Evolutionary conservation across 108 stramenopile species (phyloP), one percentile per base, ranked within the genome.

Genomic region (Aurantiochytrium sp.): DNA sequence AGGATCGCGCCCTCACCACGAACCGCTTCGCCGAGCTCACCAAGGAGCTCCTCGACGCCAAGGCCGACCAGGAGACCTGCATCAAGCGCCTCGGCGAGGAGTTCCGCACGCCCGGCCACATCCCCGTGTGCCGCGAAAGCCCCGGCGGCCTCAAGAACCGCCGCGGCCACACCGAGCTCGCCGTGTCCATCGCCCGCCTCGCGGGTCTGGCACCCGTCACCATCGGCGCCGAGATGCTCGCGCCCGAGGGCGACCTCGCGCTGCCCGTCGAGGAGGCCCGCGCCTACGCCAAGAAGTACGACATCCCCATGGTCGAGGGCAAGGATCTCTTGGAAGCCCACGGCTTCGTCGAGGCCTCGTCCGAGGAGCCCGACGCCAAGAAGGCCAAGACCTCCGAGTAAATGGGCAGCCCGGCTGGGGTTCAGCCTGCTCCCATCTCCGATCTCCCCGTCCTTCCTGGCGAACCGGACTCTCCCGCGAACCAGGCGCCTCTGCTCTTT

Each of bases 31-130:
- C 73, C 24, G 73, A 81, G 73, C 73, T 81, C 73, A 48, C 45
- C 39, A 48, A 41, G n/a, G 73, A 81, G 73, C 73, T 81, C 24
- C 42, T 48, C 39, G 45, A 81, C 24, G 39, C 36, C 19, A 48
- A 48, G 42, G 73, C 73, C 10, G 73, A 81, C 73, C 42, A 41
- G 39, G 73, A 81, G 39, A 24, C 73, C 39, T 81, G 73, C 73
- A 41, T 48, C 42, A 41, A 41, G 73, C 42, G 42, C 42, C 73
- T 81, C 39, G 73, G 73, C 42, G 30, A 81, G 45, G 73, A 81
- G 73, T 81, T 81, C 73, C 73, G 73, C 45, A 81, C 73, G 6
- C 73, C 73, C 15, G 73, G 73, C 39, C 73, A 81, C 73, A 81
- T 81, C 39, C 73, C 73, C 39, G 73, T 81, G 73, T 81, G 73